Conservation (phyloP, 2,329 filamentous ascomycete species). For the Colletotrichum neosansevieriae region DNA sequence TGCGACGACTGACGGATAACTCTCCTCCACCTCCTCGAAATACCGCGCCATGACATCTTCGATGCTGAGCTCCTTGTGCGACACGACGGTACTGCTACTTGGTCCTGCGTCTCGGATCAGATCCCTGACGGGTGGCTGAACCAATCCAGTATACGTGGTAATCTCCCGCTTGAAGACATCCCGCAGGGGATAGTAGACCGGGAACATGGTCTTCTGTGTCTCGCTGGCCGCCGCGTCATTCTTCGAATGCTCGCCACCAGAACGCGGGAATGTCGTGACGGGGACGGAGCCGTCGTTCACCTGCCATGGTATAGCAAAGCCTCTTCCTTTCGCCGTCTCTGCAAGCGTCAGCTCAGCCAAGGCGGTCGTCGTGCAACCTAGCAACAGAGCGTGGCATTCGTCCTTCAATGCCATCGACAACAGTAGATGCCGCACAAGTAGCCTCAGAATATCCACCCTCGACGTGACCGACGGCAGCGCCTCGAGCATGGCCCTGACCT, state of each 20-base stretch:
- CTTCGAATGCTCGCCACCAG: background rate
- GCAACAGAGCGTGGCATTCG: slow-evolving; percentile 77
- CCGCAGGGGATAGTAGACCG: slow-evolving; percentile 82
- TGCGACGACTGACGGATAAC: slow-evolving; percentile 90
- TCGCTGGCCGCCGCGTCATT: slow-evolving; percentile 5
- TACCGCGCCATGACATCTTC: slow-evolving; percentile 92
- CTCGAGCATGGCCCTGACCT: slow-evolving; percentile 67
- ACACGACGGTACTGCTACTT: slow-evolving; percentile 60
- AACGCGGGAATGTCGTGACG: slow-evolving; percentile 30
- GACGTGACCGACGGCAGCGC: slow-evolving; percentile 80
- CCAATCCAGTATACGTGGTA: slow-evolving; percentile 70
- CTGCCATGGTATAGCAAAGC: slow-evolving; percentile 84
- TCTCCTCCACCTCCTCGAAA: slow-evolving; percentile 85
- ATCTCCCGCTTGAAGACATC: slow-evolving; percentile 89
- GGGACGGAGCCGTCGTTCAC: slow-evolving; percentile 77
- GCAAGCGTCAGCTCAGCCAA: slow-evolving; percentile 88
- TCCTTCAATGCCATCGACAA: slow-evolving; percentile 71
- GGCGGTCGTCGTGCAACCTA: slow-evolving; percentile 88
- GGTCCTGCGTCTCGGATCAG: slow-evolving; percentile 52
- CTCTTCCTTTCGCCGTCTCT: slow-evolving; percentile 91
- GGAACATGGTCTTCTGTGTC: slow-evolving; percentile 44
- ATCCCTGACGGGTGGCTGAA: slow-evolving; percentile 62
- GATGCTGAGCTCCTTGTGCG: slow-evolving; percentile 84
- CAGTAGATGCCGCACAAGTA: slow-evolving; percentile 79
- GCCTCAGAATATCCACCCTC: slow-evolving; percentile 76